Evolutionary conservation across 2,329 filamentous ascomycete species (phyloP), one percentile per base, ranked within the genome.

Genomic region (Pseudogymnoascus sp.): DNA sequence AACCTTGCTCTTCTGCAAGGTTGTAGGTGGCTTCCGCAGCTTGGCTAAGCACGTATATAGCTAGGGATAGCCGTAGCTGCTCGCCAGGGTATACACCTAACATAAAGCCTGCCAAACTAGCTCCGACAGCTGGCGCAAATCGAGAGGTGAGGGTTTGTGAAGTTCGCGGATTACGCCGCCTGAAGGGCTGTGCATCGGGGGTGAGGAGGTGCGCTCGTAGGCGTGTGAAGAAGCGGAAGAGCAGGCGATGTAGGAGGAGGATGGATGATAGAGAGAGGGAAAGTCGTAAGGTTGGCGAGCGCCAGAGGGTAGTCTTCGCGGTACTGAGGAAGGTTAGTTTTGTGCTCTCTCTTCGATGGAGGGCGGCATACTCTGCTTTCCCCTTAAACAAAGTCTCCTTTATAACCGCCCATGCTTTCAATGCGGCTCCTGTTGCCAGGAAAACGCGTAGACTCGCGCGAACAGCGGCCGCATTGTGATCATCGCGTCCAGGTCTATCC

Each of bases 11-110:
- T 72, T 96, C 90, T 4, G 91, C 82, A 19, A 88, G 81, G 74
- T 96, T 96, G 81, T 93, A 97, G 4, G 84, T 81, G 68, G 93
- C 95, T 73, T 99, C 93, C 38, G 96, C 78, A 1, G 91, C 90
- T 60, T 91, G 84, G 68, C 91, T 93, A 65, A 91, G 81, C 63
- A 88, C 80, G 72, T 93, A 96, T 65, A 97, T 90, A 13, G 91
- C 88, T 56, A 95, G 83, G 0, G 90, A 91, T 62, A 93, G 80
- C 60, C 95, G 87, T 68, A 95, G 74, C 68, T 89, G 87, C 66
- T 86, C 82, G 38, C 80, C 69, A 72, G 93, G 80, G 67, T 86
- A 90, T 9, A 96, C 83, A 7, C 90, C 90, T 17, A 97, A 79
- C 60, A 90, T 88, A 60, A 96, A 82, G 2, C 93, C 93, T 0